Conservation (phyloP, 306 rosid genomes). For the Vigna mungo region DNA sequence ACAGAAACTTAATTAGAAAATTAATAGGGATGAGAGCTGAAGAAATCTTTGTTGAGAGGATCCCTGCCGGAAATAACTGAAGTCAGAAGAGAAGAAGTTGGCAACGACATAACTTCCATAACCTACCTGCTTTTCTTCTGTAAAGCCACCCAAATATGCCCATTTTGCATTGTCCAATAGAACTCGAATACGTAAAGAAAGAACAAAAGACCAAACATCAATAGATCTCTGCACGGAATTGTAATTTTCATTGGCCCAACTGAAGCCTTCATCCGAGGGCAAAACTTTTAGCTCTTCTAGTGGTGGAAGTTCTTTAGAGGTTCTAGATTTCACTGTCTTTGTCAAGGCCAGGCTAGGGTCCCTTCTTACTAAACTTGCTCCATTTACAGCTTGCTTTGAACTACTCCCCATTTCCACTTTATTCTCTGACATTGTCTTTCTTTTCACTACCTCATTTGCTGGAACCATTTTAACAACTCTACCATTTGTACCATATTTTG, state of each 20-base stretch:
- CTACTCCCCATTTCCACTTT: constrained; percentile 62
- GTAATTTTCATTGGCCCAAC: constrained; percentile 96
- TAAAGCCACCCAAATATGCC: constrained; percentile 87
- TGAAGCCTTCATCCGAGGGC: constrained; percentile 90
- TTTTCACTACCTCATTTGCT: constrained; percentile 66
- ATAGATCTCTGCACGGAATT: constrained; percentile 81
- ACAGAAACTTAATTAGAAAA: constrained; percentile 5
- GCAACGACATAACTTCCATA: constrained; percentile 26
- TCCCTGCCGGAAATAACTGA: constrained; percentile 1
- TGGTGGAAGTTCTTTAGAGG: constrained; percentile 66
- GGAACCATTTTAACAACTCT: constrained; percentile 87
- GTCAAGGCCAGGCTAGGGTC: constrained; percentile 48
- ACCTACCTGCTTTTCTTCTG: constrained; percentile 85
- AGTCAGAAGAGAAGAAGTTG: neutral
- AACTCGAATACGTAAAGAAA: constrained; percentile 82
- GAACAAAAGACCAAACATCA: constrained; percentile 92
- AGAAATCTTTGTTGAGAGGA: constrained; percentile 5
- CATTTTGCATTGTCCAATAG: constrained; percentile 84
- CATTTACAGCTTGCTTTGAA: constrained; percentile 61
- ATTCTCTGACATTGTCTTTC: constrained; percentile 50
- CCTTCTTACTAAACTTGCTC: constrained; percentile 64
- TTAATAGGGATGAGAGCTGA: neutral
- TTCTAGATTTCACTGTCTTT: constrained; percentile 47
- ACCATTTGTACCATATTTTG: constrained; percentile 69
- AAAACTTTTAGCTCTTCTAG: constrained; percentile 79